phyloP scores from a whole-genome alignment of 1,284 basidiomycete species.

The Austroboletus olivaceoglutinosus region DNA sequence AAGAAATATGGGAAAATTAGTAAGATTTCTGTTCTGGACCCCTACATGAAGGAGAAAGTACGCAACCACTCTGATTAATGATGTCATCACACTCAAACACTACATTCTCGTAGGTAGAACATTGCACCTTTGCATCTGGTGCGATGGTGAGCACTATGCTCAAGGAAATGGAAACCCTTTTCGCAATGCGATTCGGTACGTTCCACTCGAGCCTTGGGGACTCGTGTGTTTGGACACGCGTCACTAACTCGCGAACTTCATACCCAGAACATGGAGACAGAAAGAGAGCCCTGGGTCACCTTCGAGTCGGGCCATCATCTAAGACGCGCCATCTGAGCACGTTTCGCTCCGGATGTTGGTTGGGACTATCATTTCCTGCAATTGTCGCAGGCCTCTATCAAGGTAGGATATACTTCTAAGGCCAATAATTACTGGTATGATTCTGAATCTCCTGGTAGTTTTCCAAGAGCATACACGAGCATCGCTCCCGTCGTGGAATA shows the following conservation, averaged over 20 bases:
- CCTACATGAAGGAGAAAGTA: conserved; percentile 78
- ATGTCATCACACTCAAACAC: background rate
- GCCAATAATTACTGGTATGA: background rate
- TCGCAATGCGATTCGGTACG: conserved; percentile 73
- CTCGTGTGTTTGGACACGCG: background rate
- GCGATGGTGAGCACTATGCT: conserved; percentile 65
- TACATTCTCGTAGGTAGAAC: conserved; percentile 50
- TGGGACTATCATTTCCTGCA: conserved; percentile 82
- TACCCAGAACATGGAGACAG: conserved; percentile 75
- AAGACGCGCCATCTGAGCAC: conserved; percentile 77
- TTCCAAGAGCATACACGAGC: conserved; percentile 57
- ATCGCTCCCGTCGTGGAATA: conserved; percentile 69
- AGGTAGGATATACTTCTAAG: conserved; percentile 45
- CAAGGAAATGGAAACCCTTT: conserved; percentile 71
- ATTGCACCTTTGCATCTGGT: conserved; percentile 60
- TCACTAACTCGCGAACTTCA: background rate
- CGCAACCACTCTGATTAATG: background rate
- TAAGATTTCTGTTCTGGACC: conserved; percentile 61
- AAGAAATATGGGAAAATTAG: conserved; percentile 94
- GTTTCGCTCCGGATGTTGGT: conserved; percentile 71
- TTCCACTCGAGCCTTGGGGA: background rate
- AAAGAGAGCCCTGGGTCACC: conserved; percentile 71
- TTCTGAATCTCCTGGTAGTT: conserved; percentile 40
- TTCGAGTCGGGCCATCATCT: conserved; percentile 56
- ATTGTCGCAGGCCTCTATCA: conserved; percentile 66